phyloP scores from a whole-genome alignment of 1,284 basidiomycete species.

The Chiua sp. region DNA sequence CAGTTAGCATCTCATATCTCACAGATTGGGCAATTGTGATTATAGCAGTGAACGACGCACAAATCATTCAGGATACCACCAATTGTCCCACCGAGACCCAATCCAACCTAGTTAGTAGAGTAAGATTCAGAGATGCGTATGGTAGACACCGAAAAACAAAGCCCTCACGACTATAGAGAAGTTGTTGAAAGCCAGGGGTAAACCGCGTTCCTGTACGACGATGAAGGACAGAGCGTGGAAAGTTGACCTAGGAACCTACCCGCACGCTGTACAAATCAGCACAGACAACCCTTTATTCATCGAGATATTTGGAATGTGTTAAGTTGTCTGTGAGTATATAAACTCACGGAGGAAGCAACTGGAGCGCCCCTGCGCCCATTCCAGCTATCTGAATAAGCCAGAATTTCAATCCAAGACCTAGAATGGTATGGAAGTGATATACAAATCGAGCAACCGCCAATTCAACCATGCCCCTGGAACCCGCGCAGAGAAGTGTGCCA shows the following conservation, averaged over 20 bases:
- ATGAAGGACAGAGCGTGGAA: not conserved
- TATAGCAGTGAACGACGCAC: constrained; percentile 5
- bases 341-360: constrained; percentile 14
- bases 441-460: constrained; percentile 20
- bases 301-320: not conserved
- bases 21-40: not conserved
- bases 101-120: constrained; percentile 6
- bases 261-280: constrained; percentile 20
- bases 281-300: constrained; percentile 15
- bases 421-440: not conserved
- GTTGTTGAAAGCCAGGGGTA: constrained; percentile 18
- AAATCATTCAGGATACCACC: constrained; percentile 19
- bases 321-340: not conserved
- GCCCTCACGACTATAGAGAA: constrained; percentile 5
- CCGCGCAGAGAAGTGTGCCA: constrained; percentile 18
- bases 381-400: constrained; percentile 16
- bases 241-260: constrained; percentile 1
- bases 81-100: constrained; percentile 21
- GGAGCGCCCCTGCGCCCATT: constrained; percentile 16
- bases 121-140: not conserved
- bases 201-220: constrained; percentile 10
- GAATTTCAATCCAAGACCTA: not conserved
- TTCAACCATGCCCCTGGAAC: constrained; percentile 13
- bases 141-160: not conserved
- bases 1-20: not conserved